Conservation (phyloP, 2,329 filamentous ascomycete genomes). For the Aspergillus spinulosporus region DNA sequence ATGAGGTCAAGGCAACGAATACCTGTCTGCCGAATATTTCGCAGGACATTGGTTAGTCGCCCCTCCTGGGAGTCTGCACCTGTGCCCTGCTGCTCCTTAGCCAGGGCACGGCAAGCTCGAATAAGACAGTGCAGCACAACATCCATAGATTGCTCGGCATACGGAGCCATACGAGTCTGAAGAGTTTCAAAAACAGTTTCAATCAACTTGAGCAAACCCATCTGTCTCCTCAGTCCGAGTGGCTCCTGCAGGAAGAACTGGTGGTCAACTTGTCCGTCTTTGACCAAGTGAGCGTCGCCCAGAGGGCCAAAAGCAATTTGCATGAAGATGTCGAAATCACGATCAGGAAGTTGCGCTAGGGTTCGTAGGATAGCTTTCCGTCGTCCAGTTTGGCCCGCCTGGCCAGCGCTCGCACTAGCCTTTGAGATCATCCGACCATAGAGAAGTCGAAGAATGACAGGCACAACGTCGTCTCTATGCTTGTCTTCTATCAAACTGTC, state of each 20-base stretch:
- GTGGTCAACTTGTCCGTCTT: slow-evolving; percentile 52
- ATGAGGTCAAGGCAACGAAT: slow-evolving; percentile 79
- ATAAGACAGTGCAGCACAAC: slow-evolving; percentile 80
- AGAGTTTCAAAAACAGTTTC: slow-evolving; percentile 83
- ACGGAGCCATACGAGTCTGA: slow-evolving; percentile 69
- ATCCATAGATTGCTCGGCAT: slow-evolving; percentile 68
- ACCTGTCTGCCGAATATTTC: slow-evolving; percentile 58
- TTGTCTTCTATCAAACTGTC: slow-evolving; percentile 68
- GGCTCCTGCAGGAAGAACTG: slow-evolving; percentile 59
- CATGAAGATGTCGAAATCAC: slow-evolving; percentile 78
- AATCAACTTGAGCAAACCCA: slow-evolving; percentile 90
- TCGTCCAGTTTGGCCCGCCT: slow-evolving; percentile 77
- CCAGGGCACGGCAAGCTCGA: slow-evolving; percentile 61
- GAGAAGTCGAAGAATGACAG: slow-evolving; percentile 79
- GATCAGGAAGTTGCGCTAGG: slow-evolving; percentile 71
- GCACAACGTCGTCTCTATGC: slow-evolving; percentile 74
- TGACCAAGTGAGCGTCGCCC: slow-evolving; percentile 59
- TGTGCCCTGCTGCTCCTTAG: slow-evolving; percentile 32
- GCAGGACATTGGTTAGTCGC: slow-evolving; percentile 36
- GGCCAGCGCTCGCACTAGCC: slow-evolving; percentile 72
- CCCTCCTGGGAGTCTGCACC: slow-evolving; percentile 32
- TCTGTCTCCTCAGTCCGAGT: slow-evolving; percentile 72
- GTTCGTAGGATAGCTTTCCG: slow-evolving; percentile 73
- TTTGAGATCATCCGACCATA: slow-evolving; percentile 88
- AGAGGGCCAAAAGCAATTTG: slow-evolving; percentile 76